Percentiles rank a stretch among this genome's conserved stretches.
These are phyloP conservation scores for Panellus pusillus DNA, from an alignment of 768 basidiomycete genomes.

Conservation along the genomic window DNA sequence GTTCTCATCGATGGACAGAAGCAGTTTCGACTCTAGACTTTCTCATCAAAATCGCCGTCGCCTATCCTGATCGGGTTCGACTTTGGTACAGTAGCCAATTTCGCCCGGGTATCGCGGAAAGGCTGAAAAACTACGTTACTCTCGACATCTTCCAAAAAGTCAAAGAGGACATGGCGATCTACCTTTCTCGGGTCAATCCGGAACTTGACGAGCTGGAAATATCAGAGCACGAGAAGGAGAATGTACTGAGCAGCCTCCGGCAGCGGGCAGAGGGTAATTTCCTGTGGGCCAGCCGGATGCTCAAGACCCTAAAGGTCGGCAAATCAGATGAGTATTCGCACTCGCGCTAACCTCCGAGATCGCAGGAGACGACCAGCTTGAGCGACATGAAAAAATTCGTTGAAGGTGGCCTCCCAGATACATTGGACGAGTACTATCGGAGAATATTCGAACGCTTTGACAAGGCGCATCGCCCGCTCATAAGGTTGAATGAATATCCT, in stretches of 20 bases:
- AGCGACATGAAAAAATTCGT: conserved; percentile 22
- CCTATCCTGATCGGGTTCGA: conserved; percentile 19
- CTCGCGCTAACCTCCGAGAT: no score
- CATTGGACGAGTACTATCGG: conserved; percentile 21
- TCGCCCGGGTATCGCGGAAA: conserved; percentile 16
- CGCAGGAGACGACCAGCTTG: conserved; percentile 15
- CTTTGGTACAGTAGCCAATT: conserved; percentile 28
- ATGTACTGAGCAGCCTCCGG: conserved; percentile 4
- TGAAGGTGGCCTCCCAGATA: conserved; percentile 13
- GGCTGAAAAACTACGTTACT: conserved; percentile 7
- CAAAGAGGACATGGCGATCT: conserved; percentile 20
- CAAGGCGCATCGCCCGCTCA: conserved; percentile 8
- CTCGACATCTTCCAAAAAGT: conserved; percentile 16
- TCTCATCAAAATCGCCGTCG: conserved; percentile 15
- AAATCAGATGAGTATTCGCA: no score
- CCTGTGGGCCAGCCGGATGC: conserved; percentile 30
- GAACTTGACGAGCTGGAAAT: conserved; percentile 5
- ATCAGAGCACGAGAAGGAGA: conserved; percentile 3
- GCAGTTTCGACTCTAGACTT: conserved; percentile 16
- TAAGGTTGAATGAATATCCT: conserved; percentile 14
- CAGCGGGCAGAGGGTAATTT: conserved; percentile 29
- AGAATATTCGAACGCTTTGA: conserved; percentile 20
- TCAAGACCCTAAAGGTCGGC: conserved; percentile 14
- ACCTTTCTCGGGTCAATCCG: conserved; percentile 10
- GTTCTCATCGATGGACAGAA: conserved; percentile 19